phyloP scores from a whole-genome alignment of 1,139 yeast species.

The Sugiyamaella novakii region DNA sequence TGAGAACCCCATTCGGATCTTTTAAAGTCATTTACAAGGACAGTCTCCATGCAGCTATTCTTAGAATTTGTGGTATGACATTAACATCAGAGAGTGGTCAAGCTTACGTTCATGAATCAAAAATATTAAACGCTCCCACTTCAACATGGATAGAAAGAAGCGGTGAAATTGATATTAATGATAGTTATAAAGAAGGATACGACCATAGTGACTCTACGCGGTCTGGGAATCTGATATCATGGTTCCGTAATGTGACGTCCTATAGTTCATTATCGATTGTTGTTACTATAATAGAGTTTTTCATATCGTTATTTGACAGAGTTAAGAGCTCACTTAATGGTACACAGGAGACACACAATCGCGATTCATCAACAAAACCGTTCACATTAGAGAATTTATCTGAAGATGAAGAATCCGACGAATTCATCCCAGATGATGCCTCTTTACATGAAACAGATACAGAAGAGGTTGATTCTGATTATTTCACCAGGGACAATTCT shows the following conservation, averaged over 20 bases:
- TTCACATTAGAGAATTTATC: not conserved
- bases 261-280: constrained; percentile 18
- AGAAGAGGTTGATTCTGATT: no score
- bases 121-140: constrained; percentile 1
- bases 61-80: not conserved
- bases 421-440: not conserved
- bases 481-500: no score
- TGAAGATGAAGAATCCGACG: constrained; percentile 3
- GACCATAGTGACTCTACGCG: not conserved
- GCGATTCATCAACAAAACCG: no score
- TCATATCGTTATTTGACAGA: constrained; percentile 23
- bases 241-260: constrained; percentile 23
- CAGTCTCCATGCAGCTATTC: constrained; percentile 6
- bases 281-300: constrained; percentile 11
- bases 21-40: not conserved
- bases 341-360: no score
- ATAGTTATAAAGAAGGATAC: not conserved
- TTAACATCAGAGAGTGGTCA: not conserved
- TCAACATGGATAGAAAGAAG: constrained; percentile 7
- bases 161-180: not conserved
- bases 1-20: constrained; percentile 19
- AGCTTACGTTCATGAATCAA: constrained; percentile 3
- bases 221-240: constrained; percentile 8
- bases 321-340: constrained; percentile 13
- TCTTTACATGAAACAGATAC: not conserved